Evolutionary conservation across 108 stramenopile genomes (phyloP).

Genomic region (Cylindrotheca closterium): DNA sequence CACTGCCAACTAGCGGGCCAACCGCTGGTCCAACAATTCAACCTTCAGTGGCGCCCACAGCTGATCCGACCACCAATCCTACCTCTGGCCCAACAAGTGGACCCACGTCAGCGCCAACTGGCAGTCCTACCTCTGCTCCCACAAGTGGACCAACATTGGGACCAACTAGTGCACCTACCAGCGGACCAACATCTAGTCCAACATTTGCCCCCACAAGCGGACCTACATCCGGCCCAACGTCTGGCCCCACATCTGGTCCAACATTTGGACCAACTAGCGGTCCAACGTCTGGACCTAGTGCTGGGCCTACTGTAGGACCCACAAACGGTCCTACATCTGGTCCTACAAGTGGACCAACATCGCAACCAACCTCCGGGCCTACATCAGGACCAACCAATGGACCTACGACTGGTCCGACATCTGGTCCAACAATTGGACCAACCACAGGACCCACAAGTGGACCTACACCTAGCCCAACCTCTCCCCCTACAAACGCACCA

Average conservation of each 20-base stretch:
- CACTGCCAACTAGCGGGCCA: not conserved
- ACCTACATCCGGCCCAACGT: constrained; percentile 8
- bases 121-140: too few relatives aligned
- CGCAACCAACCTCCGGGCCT: too few relatives aligned
- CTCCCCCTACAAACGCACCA: constrained; percentile 8
- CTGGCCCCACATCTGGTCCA: constrained; percentile 9
- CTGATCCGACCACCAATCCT: too few relatives aligned
- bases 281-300: constrained; percentile 3
- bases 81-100: too few relatives aligned
- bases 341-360: too few relatives aligned
- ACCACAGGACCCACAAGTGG: too few relatives aligned
- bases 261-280: constrained; percentile 7
- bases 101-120: too few relatives aligned
- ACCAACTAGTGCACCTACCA: constrained; percentile 1
- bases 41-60: not conserved
- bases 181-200: not conserved
- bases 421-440: too few relatives aligned
- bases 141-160: too few relatives aligned
- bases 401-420: constrained; percentile 9
- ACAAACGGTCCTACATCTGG: not conserved
- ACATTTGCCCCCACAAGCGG: not conserved
- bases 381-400: too few relatives aligned
- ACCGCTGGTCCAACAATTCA: too few relatives aligned
- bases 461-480: too few relatives aligned
- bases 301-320: constrained; percentile 9